phyloP scores from a whole-genome alignment of 2,329 filamentous ascomycete species.

The Fusarium sp. region DNA sequence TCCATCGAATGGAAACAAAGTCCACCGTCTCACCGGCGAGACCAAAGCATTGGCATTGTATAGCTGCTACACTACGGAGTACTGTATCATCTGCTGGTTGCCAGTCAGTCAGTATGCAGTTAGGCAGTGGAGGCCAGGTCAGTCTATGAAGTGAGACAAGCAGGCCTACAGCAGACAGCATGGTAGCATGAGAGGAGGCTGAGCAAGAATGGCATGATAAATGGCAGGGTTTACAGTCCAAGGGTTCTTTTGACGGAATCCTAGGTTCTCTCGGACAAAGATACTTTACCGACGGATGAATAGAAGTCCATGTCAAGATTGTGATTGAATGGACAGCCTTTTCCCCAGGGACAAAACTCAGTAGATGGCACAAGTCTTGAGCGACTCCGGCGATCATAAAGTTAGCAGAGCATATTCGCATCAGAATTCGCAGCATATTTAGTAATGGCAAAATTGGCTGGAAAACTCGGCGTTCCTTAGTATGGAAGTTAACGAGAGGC shows the following conservation, averaged over 20 bases:
- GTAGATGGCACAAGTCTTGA: neutral
- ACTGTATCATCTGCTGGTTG: neutral
- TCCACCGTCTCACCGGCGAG: constrained; percentile 17
- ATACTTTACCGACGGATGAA: constrained; percentile 18
- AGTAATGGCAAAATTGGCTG: constrained; percentile 9
- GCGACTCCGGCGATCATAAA: constrained; percentile 12
- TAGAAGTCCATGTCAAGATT: constrained; percentile 8
- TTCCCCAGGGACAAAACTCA: neutral
- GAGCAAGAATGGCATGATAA: constrained; percentile 27
- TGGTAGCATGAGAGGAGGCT: constrained; percentile 1
- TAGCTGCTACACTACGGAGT: neutral
- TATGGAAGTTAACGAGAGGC: constrained; percentile 22
- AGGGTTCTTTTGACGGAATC: constrained; percentile 30
- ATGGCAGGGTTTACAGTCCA: constrained; percentile 13
- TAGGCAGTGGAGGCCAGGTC: constrained; percentile 7
- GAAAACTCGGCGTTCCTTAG: constrained; percentile 20
- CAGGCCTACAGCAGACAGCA: constrained; percentile 12
- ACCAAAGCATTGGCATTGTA: constrained; percentile 4
- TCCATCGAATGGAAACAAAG: constrained; percentile 12
- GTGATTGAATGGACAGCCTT: neutral
- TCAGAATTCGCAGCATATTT: constrained; percentile 3
- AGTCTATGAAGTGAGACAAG: constrained; percentile 27
- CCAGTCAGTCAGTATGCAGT: constrained; percentile 9
- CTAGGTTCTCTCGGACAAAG: constrained; percentile 11
- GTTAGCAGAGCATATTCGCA: neutral